Evolutionary conservation across 768 basidiomycete species (phyloP).

Genomic region (Coprinellus micaceus): DNA sequence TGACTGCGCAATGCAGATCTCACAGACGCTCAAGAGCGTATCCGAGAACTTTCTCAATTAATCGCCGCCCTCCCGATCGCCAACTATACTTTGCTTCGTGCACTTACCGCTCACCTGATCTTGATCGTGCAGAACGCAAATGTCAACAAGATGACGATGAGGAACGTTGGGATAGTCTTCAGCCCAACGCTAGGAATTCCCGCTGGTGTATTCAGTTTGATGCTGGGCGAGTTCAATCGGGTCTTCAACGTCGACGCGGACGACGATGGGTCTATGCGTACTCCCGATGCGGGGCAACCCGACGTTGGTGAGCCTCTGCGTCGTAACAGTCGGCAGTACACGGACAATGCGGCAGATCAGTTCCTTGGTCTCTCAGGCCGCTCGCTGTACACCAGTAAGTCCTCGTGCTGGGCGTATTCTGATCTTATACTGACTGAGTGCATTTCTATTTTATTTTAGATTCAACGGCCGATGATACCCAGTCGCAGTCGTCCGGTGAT

Average conservation of each 20-base stretch:
- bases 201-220: slow-evolving; percentile 93
- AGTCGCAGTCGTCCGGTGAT: slow-evolving; percentile 70
- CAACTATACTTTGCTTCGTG: slow-evolving; percentile 92
- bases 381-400: slow-evolving; percentile 55
- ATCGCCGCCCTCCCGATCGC: slow-evolving; percentile 85
- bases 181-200: slow-evolving; percentile 97
- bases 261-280: neutral
- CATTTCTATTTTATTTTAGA: slow-evolving; percentile 15
- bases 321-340: slow-evolving; percentile 82
- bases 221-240: slow-evolving; percentile 89
- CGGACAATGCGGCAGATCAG: slow-evolving; percentile 78
- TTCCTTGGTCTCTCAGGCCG: slow-evolving; percentile 76
- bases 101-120: slow-evolving; percentile 92
- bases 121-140: slow-evolving; percentile 87
- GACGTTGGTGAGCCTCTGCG: slow-evolving; percentile 40
- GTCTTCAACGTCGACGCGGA: slow-evolving; percentile 81
- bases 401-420: slow-evolving; percentile 9
- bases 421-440: slow-evolving; percentile 15
- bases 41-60: slow-evolving; percentile 79
- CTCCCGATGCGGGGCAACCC: neutral
- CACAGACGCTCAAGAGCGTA: slow-evolving; percentile 82
- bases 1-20: slow-evolving; percentile 56
- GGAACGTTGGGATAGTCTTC: slow-evolving; percentile 98
- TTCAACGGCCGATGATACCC: slow-evolving; percentile 55
- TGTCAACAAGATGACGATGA: slow-evolving; percentile 97